phyloP scores from a whole-genome alignment of 2,329 filamentous ascomycete genomes.

The Ambrosiella cleistominuta region DNA sequence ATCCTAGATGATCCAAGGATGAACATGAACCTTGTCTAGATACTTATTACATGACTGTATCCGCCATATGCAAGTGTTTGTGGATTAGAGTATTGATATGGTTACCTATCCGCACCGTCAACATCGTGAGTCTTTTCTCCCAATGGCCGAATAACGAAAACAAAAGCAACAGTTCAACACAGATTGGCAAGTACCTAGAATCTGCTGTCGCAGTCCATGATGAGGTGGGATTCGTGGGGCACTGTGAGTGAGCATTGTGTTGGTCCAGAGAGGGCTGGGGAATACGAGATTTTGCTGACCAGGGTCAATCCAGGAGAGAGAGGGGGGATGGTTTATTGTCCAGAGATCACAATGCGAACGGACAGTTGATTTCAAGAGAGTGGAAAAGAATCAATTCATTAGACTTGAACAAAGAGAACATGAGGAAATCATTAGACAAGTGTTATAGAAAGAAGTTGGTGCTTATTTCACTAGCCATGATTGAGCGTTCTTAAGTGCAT shows the following conservation, averaged over 20 bases:
- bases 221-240: neutral
- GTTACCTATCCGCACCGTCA: neutral
- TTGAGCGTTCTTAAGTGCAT: no score
- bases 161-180: neutral
- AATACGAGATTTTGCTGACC: conserved; percentile 11
- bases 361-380: neutral
- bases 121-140: neutral
- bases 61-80: no score
- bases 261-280: conserved; percentile 10
- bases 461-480: no score
- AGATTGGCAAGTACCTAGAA: neutral
- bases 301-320: neutral
- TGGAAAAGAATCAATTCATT: no score
- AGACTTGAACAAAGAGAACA: no score
- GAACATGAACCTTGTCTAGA: no score
- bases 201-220: neutral
- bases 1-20: no score
- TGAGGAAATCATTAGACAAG: no score
- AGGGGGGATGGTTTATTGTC: neutral
- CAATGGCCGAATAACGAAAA: neutral
- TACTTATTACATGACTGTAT: no score
- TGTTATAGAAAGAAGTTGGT: no score
- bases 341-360: neutral
- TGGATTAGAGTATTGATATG: neutral
- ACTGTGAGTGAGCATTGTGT: neutral